phyloP scores from a whole-genome alignment of 352 stramenopile species.

The Globisporangium radiosum region DNA sequence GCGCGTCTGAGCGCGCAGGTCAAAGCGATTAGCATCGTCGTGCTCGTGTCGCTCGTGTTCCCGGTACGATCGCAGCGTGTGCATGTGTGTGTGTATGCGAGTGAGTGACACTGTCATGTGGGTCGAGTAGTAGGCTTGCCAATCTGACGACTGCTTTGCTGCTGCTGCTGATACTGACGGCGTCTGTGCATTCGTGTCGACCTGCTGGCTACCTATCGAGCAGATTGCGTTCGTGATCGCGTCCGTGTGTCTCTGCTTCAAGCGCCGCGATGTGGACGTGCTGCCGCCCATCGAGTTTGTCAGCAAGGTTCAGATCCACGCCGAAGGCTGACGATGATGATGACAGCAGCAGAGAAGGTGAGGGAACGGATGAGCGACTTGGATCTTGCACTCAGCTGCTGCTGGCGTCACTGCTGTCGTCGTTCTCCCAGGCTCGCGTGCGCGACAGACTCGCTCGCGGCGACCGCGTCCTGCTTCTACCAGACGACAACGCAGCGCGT shows the following conservation, averaged over 20 bases:
- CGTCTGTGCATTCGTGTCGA: background rate
- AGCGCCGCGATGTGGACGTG: constrained; percentile 66
- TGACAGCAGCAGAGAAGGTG: background rate
- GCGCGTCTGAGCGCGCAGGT: constrained; percentile 32
- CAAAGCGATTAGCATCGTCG: constrained; percentile 30
- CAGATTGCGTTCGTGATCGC: constrained; percentile 43
- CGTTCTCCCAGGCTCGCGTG: constrained; percentile 3
- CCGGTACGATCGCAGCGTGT: constrained; percentile 21
- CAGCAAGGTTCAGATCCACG: constrained; percentile 42
- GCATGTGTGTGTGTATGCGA: no score
- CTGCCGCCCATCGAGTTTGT: constrained; percentile 49
- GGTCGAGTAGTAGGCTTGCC: background rate
- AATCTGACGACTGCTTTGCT: no score
- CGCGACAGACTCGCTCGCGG: background rate
- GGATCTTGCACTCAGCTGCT: background rate
- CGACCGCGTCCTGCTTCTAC: background rate
- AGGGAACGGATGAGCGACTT: background rate
- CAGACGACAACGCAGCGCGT: background rate
- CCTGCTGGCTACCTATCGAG: no score
- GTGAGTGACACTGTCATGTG: background rate
- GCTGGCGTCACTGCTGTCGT: background rate
- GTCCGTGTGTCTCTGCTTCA: constrained; percentile 62
- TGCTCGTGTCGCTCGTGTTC: constrained; percentile 34
- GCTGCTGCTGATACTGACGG: background rate
- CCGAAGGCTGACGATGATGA: constrained; percentile 11